Conservation (phyloP, 805 yeast genomes). For the Candida alai region DNA sequence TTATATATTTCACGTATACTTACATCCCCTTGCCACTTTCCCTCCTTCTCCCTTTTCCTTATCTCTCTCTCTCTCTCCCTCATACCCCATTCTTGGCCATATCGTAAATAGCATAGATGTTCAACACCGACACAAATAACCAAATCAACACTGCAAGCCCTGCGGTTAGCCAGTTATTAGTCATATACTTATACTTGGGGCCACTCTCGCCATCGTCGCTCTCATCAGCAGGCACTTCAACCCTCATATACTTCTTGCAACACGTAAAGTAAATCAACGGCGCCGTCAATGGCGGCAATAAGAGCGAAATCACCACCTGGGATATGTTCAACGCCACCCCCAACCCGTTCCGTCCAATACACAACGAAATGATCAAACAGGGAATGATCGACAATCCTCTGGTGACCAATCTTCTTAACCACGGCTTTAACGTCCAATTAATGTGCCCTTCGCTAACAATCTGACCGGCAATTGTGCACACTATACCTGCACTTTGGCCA, state of each 20-base stretch:
- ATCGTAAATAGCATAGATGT: slow-evolving; percentile 55
- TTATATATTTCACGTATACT: too few relatives aligned
- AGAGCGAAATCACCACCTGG: slow-evolving; percentile 77
- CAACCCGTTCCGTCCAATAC: slow-evolving; percentile 72
- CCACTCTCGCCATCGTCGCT: slow-evolving; percentile 14
- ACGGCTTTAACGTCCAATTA: slow-evolving; percentile 75
- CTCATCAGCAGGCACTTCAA: slow-evolving; percentile 30
- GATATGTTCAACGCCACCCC: slow-evolving; percentile 74
- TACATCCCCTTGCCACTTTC: too few relatives aligned
- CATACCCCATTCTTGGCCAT: slow-evolving; percentile 34
- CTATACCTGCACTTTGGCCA: slow-evolving; percentile 89
- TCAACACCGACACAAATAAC: slow-evolving; percentile 68
- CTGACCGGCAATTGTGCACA: slow-evolving; percentile 92
- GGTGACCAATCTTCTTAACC: slow-evolving; percentile 75
- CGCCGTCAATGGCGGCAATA: slow-evolving; percentile 80
- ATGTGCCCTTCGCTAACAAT: slow-evolving; percentile 89
- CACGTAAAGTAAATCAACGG: slow-evolving; percentile 84
- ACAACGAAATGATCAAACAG: slow-evolving; percentile 65
- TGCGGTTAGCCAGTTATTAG: slow-evolving; percentile 60
- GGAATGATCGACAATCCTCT: slow-evolving; percentile 79
- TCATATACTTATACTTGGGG: slow-evolving; percentile 44
- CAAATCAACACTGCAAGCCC: slow-evolving; percentile 55
- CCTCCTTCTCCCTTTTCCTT: too few relatives aligned
- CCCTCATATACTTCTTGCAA: slow-evolving; percentile 62
- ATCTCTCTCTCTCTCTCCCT: too few relatives aligned